A percentile compares a stretch with the other conserved stretches of the same genome.
Conservation (phyloP, 352 stramenopile species). For the Elongisporangium senticosum region DNA sequence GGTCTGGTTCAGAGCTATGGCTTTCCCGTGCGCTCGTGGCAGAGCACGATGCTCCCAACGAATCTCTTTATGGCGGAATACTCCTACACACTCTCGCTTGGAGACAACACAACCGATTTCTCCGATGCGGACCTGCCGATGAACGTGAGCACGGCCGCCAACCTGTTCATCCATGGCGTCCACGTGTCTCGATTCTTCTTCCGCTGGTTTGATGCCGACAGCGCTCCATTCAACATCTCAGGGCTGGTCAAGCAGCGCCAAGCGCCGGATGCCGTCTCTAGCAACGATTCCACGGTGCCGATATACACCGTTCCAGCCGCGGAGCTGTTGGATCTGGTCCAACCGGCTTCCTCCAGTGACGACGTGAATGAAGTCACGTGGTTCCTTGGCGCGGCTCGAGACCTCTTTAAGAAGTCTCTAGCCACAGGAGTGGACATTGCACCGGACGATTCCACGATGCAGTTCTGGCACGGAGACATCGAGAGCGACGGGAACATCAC, state of each 20-base stretch:
- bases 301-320: background rate
- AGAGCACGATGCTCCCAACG: background rate
- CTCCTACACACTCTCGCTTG: background rate
- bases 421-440: background rate
- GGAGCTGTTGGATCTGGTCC: background rate
- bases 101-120: background rate
- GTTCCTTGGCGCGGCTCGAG: background rate
- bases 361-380: background rate
- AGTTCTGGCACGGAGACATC: background rate
- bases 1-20: background rate
- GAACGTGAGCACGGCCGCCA: background rate
- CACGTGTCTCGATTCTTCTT: background rate
- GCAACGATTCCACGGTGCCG: background rate
- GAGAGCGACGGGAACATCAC: background rate
- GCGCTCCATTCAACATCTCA: background rate
- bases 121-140: background rate
- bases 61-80: background rate
- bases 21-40: background rate
- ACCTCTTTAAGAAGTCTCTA: background rate
- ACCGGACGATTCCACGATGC: background rate
- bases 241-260: background rate
- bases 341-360: too few relatives aligned
- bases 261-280: background rate
- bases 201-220: background rate
- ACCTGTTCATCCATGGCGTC: background rate